Percentiles rank a stretch among this genome's conserved stretches.
Conservation (phyloP, 257 asterid species). For the Pogostemon cablin region DNA sequence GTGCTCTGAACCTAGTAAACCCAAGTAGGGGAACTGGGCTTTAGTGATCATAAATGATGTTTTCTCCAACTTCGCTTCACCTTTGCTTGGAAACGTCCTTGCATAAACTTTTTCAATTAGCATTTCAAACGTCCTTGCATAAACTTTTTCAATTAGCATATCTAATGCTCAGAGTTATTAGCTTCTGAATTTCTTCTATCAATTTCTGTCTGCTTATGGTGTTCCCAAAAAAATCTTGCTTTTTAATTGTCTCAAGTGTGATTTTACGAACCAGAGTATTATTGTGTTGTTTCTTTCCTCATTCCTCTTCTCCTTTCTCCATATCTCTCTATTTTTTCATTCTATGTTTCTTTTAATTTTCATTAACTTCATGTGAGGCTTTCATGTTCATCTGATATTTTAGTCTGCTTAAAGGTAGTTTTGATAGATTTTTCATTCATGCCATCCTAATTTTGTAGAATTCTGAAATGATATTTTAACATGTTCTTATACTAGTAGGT, state of each 20-base stretch:
- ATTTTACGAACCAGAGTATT: slow-evolving; percentile 17
- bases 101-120: slow-evolving; percentile 15
- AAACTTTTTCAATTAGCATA: slow-evolving; percentile 19
- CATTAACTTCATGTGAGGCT: slow-evolving; percentile 12
- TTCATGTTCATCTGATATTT: slow-evolving; percentile 15
- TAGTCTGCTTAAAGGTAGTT: slow-evolving; percentile 25
- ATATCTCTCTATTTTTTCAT: background rate
- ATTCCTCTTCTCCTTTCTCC: background rate
- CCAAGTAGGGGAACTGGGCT: background rate
- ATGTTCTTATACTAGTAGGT: slow-evolving; percentile 25
- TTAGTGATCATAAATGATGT: background rate
- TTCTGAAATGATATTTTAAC: slow-evolving; percentile 17
- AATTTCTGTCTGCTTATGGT: slow-evolving; percentile 23
- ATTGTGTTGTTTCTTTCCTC: background rate
- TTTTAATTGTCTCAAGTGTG: background rate
- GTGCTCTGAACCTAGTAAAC: slow-evolving; percentile 7
- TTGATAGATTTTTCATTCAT: slow-evolving; percentile 17
- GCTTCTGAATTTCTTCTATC: slow-evolving; percentile 25
- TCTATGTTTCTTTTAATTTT: background rate
- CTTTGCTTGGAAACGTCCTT: slow-evolving; percentile 17
- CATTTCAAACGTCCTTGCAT: slow-evolving; percentile 18
- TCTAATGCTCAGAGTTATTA: slow-evolving; percentile 23
- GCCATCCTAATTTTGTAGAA: background rate
- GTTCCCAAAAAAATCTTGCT: background rate
- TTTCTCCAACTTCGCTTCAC: slow-evolving; percentile 16